phyloP scores from a whole-genome alignment of 2,329 filamentous ascomycete genomes.

The Amylocarpus encephaloides region DNA sequence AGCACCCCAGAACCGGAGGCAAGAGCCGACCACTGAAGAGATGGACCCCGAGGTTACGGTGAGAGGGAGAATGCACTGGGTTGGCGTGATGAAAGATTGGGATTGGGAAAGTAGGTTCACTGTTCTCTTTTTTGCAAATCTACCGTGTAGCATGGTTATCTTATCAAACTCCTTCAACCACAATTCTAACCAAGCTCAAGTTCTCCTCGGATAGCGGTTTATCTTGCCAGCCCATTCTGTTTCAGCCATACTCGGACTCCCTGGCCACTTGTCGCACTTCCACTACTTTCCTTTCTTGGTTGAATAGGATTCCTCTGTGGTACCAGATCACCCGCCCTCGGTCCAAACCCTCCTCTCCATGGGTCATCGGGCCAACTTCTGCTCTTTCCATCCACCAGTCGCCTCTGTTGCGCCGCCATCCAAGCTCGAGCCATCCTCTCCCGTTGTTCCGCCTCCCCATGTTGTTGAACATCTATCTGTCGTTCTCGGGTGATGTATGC shows the following conservation, averaged over 20 bases:
- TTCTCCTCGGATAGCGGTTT: constrained; percentile 16
- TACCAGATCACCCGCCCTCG: not conserved
- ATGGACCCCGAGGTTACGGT: constrained; percentile 57
- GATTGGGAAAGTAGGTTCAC: constrained; percentile 59
- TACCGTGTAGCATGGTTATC: not conserved
- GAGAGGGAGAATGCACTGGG: constrained; percentile 61
- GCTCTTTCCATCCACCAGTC: not conserved
- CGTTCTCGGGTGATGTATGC: constrained; percentile 9
- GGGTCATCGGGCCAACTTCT: constrained; percentile 13
- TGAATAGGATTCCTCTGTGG: not conserved
- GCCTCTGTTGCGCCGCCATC: constrained; percentile 10
- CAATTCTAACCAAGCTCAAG: constrained; percentile 8
- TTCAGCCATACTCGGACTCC: constrained; percentile 13
- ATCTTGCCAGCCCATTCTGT: constrained; percentile 6
- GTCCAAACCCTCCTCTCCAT: constrained; percentile 21
- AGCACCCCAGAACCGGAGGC: constrained; percentile 15
- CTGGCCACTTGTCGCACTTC: not conserved
- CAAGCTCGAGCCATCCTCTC: constrained; percentile 10
- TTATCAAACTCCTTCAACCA: not conserved
- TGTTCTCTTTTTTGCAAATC: constrained; percentile 16
- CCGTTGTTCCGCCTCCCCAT: constrained; percentile 2
- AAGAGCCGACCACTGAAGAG: constrained; percentile 32
- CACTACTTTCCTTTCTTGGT: not conserved
- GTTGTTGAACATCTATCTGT: not conserved
- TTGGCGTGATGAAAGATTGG: constrained; percentile 66